Evolutionary conservation across 1,139 yeast genomes (phyloP), one percentile per base, ranked within the genome.

Genomic region (Geotrichum europaeum): DNA sequence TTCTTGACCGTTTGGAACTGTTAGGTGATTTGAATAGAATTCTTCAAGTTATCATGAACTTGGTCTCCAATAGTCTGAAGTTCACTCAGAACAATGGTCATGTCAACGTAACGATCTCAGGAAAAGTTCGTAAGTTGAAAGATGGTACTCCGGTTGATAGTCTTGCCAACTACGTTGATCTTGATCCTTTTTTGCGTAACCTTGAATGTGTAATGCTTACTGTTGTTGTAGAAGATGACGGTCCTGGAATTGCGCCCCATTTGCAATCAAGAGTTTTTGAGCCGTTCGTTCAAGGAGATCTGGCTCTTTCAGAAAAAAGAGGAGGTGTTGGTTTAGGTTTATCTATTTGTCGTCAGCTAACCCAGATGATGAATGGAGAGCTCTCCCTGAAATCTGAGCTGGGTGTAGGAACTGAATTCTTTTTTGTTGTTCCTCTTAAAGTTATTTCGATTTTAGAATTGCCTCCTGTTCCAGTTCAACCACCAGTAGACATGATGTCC

Each of bases 241-340:
- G 97, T 4, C 89, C 96, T 0, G 97, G 97, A 65, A 90, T 91
- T 62, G 95, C 89, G 59, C 85, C 87, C 15, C 84, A 86, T 1
- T 74, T 89, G 62, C 97, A 89, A 69, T 85, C 85, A 56, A 84
- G 86, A 65, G 94, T 91, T 4, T 91, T 91, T 74, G 96, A 91
- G 68, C 96, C 97, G 1, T 91, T 91, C 76, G 91, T 90, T 40
- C 97, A 91, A 75, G 97, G 97, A 56, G 97, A 91, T 69, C 95
- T 89, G 72, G 90, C 96, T 0, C 77, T 89, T 49, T 86, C 95
- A 2, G 80, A 96, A 73, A 87, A 91, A 62, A 85, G 87, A 70
- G 96, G 96, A 60, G 97, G 97, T 68, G 92, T 97, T 1, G 97
- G 97, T 12, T 78, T 91, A 60, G 97, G 97, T 1, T 79, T 91